Evolutionary conservation across 2,329 filamentous ascomycete species (phyloP).

Genomic region (Cordyceps tenuipes): DNA sequence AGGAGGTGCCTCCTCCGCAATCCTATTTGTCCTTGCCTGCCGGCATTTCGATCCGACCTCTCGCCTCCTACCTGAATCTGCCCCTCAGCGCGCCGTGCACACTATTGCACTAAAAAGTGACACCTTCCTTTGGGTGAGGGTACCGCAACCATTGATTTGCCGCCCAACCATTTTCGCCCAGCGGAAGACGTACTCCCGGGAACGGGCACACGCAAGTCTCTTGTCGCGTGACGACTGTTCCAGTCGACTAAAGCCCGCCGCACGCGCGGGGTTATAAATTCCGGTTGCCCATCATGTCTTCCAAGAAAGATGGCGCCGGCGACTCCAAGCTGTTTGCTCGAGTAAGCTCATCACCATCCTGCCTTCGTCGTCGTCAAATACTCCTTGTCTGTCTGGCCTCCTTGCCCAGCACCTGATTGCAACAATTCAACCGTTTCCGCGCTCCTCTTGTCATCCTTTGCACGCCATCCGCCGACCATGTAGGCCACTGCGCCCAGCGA

Average conservation of each 20-base stretch:
- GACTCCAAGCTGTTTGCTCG: conserved; percentile 99
- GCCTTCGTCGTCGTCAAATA: conserved; percentile 1
- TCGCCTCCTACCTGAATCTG: background rate
- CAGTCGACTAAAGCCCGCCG: background rate
- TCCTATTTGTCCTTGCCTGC: background rate
- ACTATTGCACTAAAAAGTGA: conserved; percentile 7
- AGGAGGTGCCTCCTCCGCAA: background rate
- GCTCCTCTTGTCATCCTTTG: background rate
- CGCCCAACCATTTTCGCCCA: background rate
- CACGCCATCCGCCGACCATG: background rate
- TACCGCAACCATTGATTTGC: background rate
- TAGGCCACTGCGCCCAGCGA: background rate
- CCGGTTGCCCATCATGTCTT: conserved; percentile 39
- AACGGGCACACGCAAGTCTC: background rate
- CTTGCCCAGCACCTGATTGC: conserved; percentile 11
- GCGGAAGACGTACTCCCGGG: background rate
- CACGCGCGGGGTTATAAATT: conserved; percentile 10
- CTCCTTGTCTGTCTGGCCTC: conserved; percentile 2
- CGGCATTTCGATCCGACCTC: background rate
- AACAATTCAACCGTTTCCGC: background rate
- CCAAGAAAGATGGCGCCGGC: conserved; percentile 55
- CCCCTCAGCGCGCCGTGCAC: background rate
- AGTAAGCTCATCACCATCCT: conserved; percentile 46
- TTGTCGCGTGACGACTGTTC: conserved; percentile 14
- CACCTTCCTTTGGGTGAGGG: background rate